Percentiles rank a stretch among this genome's conserved stretches.
phyloP scores from a whole-genome alignment of 1,284 basidiomycete species.

The Abortiporus biennis region DNA sequence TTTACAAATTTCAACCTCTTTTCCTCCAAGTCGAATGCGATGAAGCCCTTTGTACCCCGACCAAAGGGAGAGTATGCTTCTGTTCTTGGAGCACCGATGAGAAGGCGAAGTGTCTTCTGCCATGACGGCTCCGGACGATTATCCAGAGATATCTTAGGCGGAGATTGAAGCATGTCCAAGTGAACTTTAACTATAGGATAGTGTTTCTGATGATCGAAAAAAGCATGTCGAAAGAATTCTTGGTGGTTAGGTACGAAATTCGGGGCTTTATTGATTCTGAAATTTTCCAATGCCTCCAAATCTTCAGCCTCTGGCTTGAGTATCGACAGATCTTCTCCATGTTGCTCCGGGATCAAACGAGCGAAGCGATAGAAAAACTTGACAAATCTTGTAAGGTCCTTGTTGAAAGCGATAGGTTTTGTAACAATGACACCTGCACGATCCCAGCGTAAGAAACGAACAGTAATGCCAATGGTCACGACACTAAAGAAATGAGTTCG shows the following conservation, averaged over 20 bases:
- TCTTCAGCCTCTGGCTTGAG: background rate
- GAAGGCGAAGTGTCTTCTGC: too few species aligned
- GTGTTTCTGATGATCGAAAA: too few species aligned
- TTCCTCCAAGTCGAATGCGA: background rate
- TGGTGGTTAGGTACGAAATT: too few species aligned
- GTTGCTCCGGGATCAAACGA: background rate
- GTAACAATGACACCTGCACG: background rate
- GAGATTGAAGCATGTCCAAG: background rate
- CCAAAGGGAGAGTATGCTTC: background rate
- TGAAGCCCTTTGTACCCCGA: constrained; percentile 1
- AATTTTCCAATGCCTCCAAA: too few species aligned
- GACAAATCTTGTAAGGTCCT: background rate
- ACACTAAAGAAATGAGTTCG: background rate
- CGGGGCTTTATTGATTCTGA: background rate
- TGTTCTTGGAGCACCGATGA: too few species aligned
- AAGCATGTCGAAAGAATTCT: too few species aligned
- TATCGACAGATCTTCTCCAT: background rate
- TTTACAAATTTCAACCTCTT: constrained; percentile 2
- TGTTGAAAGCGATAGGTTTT: background rate
- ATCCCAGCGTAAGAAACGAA: background rate
- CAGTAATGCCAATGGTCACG: background rate
- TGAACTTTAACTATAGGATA: background rate
- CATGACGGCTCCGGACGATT: too few species aligned
- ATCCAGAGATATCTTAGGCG: background rate
- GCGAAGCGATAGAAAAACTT: constrained; percentile 2